Evolutionary conservation across 2,329 filamentous ascomycete genomes (phyloP).

Genomic region (Niveomyces coronatus): DNA sequence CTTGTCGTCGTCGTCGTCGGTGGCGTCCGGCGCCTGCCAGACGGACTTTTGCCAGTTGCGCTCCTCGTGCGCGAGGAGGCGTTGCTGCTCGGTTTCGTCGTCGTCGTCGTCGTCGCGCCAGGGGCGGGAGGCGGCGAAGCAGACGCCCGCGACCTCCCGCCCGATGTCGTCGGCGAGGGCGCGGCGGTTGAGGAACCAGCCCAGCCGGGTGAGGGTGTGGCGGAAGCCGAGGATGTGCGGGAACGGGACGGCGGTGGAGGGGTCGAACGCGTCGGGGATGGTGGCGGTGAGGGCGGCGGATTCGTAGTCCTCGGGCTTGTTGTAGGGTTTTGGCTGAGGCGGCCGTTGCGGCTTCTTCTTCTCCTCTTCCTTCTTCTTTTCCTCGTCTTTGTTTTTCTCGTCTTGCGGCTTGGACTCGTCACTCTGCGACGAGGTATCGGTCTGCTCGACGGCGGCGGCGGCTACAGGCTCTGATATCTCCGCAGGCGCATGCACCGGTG

Average conservation of each 20-base stretch:
- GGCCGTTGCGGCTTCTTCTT: constrained; percentile 46
- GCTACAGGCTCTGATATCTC: constrained; percentile 14
- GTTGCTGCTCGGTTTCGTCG: constrained; percentile 33
- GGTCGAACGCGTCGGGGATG: constrained; percentile 62
- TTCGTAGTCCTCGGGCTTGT: constrained; percentile 61
- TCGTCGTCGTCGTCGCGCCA: constrained; percentile 26
- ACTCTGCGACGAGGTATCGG: constrained; percentile 12
- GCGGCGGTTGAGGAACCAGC: constrained; percentile 79
- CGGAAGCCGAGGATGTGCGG: constrained; percentile 89
- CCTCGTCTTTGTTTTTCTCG: constrained; percentile 30
- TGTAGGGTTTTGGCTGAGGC: constrained; percentile 62
- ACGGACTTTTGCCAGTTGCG: constrained; percentile 75
- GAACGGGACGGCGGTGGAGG: constrained; percentile 62
- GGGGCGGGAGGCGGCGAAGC: constrained; percentile 51
- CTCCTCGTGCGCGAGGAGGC: constrained; percentile 60
- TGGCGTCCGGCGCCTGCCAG: constrained; percentile 44
- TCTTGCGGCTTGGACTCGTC: constrained; percentile 12
- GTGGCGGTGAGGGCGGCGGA: constrained; percentile 51
- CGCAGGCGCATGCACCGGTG: constrained; percentile 11
- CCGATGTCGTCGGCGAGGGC: constrained; percentile 80
- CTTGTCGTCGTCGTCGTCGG: constrained; percentile 5
- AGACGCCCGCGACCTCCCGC: constrained; percentile 75
- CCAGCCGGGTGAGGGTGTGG: constrained; percentile 77
- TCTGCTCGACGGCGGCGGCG: constrained; percentile 13
- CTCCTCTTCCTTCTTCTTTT: constrained; percentile 30